Percentiles rank a stretch among this genome's conserved stretches.
Evolutionary conservation across 805 yeast species (phyloP).

Genomic region (Schwanniomyces sp.): DNA sequence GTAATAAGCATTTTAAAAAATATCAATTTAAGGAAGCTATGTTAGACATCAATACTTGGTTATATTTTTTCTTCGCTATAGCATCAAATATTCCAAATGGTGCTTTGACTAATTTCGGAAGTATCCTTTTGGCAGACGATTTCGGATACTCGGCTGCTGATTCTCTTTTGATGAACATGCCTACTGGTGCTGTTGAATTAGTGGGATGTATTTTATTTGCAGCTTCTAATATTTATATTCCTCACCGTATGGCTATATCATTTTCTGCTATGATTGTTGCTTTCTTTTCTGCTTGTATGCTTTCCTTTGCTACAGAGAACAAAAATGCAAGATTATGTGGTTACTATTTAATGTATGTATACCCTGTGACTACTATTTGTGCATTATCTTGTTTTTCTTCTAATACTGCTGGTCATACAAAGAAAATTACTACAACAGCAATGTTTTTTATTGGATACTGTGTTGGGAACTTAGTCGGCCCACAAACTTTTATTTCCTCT

Average conservation of each 20-base stretch:
- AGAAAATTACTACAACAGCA: slow-evolving; percentile 25
- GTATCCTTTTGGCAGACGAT: slow-evolving; percentile 18
- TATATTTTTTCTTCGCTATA: slow-evolving; percentile 25
- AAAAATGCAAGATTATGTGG: slow-evolving; percentile 43
- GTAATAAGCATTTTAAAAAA: slow-evolving; percentile 35
- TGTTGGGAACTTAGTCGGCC: slow-evolving; percentile 28
- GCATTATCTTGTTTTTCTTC: slow-evolving; percentile 19
- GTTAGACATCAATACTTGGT: slow-evolving; percentile 36
- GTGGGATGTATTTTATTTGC: slow-evolving; percentile 23
- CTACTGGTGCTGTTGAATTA: slow-evolving; percentile 37
- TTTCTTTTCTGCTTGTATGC: slow-evolving; percentile 24
- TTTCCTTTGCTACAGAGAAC: slow-evolving; percentile 40
- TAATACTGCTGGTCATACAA: slow-evolving; percentile 27
- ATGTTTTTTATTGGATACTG: slow-evolving; percentile 25
- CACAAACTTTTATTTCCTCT: slow-evolving; percentile 20
- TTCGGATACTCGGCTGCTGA: slow-evolving; percentile 17
- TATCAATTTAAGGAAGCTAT: slow-evolving; percentile 38
- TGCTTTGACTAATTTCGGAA: slow-evolving; percentile 35
- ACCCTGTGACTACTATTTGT: slow-evolving; percentile 27
- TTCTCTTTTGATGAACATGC: slow-evolving; percentile 34
- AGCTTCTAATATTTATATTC: slow-evolving; percentile 27
- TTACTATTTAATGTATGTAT: slow-evolving; percentile 23
- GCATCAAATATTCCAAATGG: slow-evolving; percentile 36
- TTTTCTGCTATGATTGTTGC: slow-evolving; percentile 14
- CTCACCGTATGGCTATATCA: slow-evolving; percentile 20